Evolutionary conservation across 495 filamentous ascomycete species (phyloP).

Genomic region (Astrocystis sublimbata): DNA sequence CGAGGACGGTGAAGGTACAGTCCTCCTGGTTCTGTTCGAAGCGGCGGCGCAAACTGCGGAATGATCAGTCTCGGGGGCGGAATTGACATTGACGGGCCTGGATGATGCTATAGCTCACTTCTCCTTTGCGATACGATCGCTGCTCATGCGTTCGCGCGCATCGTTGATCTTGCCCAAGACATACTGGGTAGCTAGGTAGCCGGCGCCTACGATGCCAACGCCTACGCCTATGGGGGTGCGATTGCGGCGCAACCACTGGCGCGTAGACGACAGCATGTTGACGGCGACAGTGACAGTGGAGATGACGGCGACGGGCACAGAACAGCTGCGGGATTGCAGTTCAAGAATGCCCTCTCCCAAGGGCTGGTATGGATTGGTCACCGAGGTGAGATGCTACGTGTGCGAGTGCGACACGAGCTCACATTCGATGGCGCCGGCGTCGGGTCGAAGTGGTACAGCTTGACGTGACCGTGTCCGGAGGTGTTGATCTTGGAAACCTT

Average conservation of each 20-base stretch:
- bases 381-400: neutral
- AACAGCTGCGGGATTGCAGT: neutral
- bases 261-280: slow-evolving; percentile 78
- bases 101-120: slow-evolving; percentile 63
- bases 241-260: slow-evolving; percentile 89
- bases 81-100: neutral
- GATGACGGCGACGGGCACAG: too few species aligned
- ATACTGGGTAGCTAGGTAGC: slow-evolving; percentile 93
- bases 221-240: slow-evolving; percentile 85
- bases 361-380: neutral
- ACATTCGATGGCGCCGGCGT: too few species aligned
- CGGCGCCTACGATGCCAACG: slow-evolving; percentile 80
- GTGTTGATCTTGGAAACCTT: neutral
- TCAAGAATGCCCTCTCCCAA: neutral
- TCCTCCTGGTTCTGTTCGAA: slow-evolving; percentile 99
- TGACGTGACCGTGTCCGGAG: too few species aligned
- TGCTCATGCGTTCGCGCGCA: slow-evolving; percentile 90
- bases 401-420: slow-evolving; percentile 10
- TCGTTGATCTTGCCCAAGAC: slow-evolving; percentile 85
- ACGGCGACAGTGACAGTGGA: too few species aligned
- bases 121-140: slow-evolving; percentile 90
- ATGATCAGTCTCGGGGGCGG: slow-evolving; percentile 21
- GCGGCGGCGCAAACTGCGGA: slow-evolving; percentile 78
- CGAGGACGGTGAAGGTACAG: slow-evolving; percentile 96
- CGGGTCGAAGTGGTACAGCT: too few species aligned